Base-by-base conservation (phyloP, 805 yeast genomes). In the Starmerella vitae region DNA sequence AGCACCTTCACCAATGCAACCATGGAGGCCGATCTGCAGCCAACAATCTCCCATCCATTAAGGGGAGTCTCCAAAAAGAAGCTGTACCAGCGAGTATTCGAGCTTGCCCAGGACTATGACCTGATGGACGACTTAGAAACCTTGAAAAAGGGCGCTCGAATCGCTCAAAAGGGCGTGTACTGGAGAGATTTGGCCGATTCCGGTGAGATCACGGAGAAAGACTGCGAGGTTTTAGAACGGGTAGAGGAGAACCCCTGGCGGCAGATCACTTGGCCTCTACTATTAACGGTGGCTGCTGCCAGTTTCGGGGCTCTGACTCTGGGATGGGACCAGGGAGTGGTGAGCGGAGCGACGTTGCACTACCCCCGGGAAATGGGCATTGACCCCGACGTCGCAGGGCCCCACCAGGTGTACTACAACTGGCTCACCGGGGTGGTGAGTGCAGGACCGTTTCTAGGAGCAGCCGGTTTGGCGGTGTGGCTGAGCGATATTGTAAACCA, bases 271-370 rank as follows among this genome's bases (percentile, higher is more conserved):
- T 42, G 61, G 12, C 25, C 49, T 4, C 55, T 66, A 55, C 63
- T 70, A 52, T 50, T 63, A 57, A 67, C 71, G 17, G 68, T 72
- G 56, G 68, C 75, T 7, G 59, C 74, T 51, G 74, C 78, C 33
- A 76, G 82, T 3, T 62, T 76, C 64, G 74, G 80, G 35, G 72
- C 73, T 14, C 78, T 80, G 3, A 75, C 78, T 4, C 79, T 76
- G 53, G 84, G 84, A 38, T 74, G 74, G 80, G 84, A 77, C 55
- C 80, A 77, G 54, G 69, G 81, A 5, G 82, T 75, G 8, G 62
- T 74, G 42, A 75, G 76, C 46, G 84, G 83, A 27, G 83, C 83
- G 18, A 71, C 69, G 34, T 54, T 75, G 19, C 71, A 67, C 45
- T 73, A 65, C 48, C 71, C 74, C 8, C 44, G 48, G 15, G 63